Evolutionary conservation across 2,329 filamentous ascomycete genomes (phyloP), one percentile per base, ranked within the genome.

Genomic region (Penicillium sp.): DNA sequence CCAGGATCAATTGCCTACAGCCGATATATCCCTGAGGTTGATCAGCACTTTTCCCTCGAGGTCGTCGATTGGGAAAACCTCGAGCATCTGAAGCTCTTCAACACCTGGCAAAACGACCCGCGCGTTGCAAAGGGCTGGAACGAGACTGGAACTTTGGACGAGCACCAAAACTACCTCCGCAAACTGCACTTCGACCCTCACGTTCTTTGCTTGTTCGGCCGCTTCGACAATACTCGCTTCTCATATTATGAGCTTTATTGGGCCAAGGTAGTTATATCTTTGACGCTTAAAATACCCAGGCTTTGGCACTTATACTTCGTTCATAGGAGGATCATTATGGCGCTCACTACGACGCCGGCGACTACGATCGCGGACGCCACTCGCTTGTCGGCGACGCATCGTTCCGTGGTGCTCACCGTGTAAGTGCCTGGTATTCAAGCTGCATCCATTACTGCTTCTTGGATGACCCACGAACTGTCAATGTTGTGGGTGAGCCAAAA

Each of bases 201-300:
- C 76, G 86, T 89, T 64, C 79, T 92, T 56, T 86, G 88, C 26
- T 80, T 93, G 50, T 81, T 93, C 61, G 91, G 88, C 7, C 84
- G 85, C 28, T 94, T 92, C 73, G 85, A 93, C 59, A 88, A 90
- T 33, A 83, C 82, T 1, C 85, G 81, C 53, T 93, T 93, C 74
- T 88, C 89, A 0, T 93, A 93, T 74, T 93, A 91, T 73, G 91
- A 94, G 75, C 81, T 93, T 1, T 93, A 93, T 75, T 93, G 90
- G 90, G 89, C 87, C 38, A 88, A 87, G 81, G 84, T 85, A 78
- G 76, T 68, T 17, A 3, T 53, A n/a, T 10, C 4, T 1, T 33
- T 40, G 26, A 35, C 45, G 12, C 7, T 9, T 37, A n/a, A 22
- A 9, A 19, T 33, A 13, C 13, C 47, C 17, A 19, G n/a, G 4